Evolutionary conservation across 305 asterid genomes (phyloP), one percentile per base, ranked within the genome.

Genomic region (Striga hermonthica): DNA sequence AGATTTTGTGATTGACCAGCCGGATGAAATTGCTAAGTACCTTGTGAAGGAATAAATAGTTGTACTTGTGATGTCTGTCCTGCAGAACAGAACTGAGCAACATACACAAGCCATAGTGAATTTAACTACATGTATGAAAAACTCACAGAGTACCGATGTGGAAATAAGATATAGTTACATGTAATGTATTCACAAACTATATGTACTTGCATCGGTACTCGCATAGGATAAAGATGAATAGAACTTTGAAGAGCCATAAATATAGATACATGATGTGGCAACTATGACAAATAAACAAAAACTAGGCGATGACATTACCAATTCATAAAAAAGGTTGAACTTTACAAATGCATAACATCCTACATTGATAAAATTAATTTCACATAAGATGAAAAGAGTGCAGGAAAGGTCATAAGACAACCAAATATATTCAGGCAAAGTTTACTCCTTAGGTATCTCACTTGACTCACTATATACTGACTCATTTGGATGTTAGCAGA

Each of bases 211-310:
- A 67, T 72, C 72, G 74, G 39, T 83, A 91, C 98, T 72, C 87
- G 96, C 88, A 89, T 83, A 53, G 83, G 79, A 75, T 75, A 89
- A 14, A 90, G 83, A 72, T 83, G 81, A 54, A 66, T 86, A 77
- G 66, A 86, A 74, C 68, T 75, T 75, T 81, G 96, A 60, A 92
- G 89, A 57, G 81, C 70, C 88, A 86, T 79, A 68, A 92, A 67
- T 70, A 87, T 90, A 76, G 86, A 79, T 57, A 81, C 69, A 61
- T 89, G 88, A 63, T 86, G 95, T 38, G 83, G 84, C 82, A 87
- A 82, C 96, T 91, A 75, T 31, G 16, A 57, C 14, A 70, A 39
- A 55, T 50, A 69, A 71, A 62, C 41, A 67, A 28, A 54, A 74
- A 14, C 58, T 48, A 60, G 60, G 49, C 37, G 61, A 74, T 49